Base-by-base conservation (phyloP, 108 stramenopile species). In the Fistulifera pelliculosa region DNA sequence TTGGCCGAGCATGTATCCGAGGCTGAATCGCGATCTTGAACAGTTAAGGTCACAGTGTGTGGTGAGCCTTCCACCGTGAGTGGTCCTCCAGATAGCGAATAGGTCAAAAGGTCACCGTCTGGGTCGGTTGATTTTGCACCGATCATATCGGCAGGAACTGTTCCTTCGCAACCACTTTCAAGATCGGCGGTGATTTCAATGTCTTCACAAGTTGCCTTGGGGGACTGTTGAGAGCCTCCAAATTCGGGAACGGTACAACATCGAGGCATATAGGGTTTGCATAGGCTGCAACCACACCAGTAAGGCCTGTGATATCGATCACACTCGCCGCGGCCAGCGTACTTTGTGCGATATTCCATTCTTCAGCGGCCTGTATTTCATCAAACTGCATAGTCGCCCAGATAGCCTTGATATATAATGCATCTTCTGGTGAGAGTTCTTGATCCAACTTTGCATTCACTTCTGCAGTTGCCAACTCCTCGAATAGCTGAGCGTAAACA, bases 261-360 rank as follows among this genome's bases (percentile, higher is more conserved):
- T 38, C 35, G 25, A n/a, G 10, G 25, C 54, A 54, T 3, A 35
- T 40, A 12, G 54, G 54, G 13, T 54, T 54, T 7, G 54, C 54
- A 54, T 54, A 54, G 17, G 54, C 54, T 13, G 15, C 18, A 41
- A 65, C 56, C 2, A 49, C 35, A 1, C 41, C 24, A 38, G 62
- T 47, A 1, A 58, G 57, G 23, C 16, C 28, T 7, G 38, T 16
- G 17, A 38, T 16, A 54, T 38, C 31, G 8, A 35, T 8, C 31
- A 35, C 3, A 35, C 31, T 35, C 31, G 31, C 31, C 8, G 8
- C 31, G 16, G 27, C 38, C 16, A 54, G 6, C 4, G 17, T 45
- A 21, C 7, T 45, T 35, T 35, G 31, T 35, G 31, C 31, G 31
- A 35, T 35, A 21, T 45, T 40, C 54, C 54, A 54, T 16, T 38